phyloP scores from a whole-genome alignment of 805 yeast genomes.

The Candida sakaeoensis region DNA sequence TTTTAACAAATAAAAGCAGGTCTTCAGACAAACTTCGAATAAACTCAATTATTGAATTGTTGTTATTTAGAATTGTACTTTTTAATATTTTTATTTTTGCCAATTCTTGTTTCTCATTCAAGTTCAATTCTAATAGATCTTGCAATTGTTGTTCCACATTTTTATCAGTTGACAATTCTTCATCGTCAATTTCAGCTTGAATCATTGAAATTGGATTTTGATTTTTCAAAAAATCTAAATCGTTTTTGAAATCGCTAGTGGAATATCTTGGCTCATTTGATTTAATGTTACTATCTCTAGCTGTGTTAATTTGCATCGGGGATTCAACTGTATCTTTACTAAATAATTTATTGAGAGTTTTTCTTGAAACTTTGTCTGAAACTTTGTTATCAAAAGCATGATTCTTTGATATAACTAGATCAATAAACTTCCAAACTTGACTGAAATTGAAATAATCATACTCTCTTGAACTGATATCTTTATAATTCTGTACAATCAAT shows the following conservation, averaged over 20 bases:
- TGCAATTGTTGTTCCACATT: constrained; percentile 3
- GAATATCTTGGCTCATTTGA: constrained; percentile 8
- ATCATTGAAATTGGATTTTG: constrained; percentile 10
- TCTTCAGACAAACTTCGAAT: not conserved
- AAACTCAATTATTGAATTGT: constrained; percentile 1
- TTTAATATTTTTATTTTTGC: constrained; percentile 8
- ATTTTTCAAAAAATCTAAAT: constrained; percentile 21
- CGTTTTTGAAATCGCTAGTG: constrained; percentile 22
- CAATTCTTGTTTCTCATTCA: constrained; percentile 7
- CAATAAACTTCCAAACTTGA: constrained; percentile 34
- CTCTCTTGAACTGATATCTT: constrained; percentile 32
- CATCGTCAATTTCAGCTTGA: constrained; percentile 15
- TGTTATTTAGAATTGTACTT: constrained; percentile 1
- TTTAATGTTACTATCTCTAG: not conserved
- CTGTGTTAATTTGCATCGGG: constrained; percentile 28
- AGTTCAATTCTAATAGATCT: not conserved
- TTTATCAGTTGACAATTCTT: not conserved
- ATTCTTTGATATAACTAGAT: constrained; percentile 21
- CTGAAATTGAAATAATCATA: constrained; percentile 29
- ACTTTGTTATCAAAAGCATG: not conserved
- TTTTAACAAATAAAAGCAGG: constrained; percentile 7
- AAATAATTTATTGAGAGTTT: constrained; percentile 12
- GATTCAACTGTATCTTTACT: constrained; percentile 28
- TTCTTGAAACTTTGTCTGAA: constrained; percentile 2
- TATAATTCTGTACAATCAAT: constrained; percentile 28